Percentiles rank a stretch among this genome's conserved stretches.
Conservation (phyloP, 371 early-diverging fungal genomes). For the Ordospora pajunii region DNA sequence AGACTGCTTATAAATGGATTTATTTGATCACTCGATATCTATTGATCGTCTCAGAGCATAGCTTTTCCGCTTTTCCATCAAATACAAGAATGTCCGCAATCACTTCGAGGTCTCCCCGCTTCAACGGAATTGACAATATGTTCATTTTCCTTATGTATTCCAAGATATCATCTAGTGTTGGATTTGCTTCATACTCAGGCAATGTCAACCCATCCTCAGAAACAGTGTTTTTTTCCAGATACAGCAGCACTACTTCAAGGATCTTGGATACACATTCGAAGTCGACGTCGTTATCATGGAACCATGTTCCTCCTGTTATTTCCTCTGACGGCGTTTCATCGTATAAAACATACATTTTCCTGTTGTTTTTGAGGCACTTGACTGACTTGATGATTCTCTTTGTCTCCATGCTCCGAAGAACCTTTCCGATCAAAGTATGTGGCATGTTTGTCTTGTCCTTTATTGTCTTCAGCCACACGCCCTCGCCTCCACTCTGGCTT, state of each 20-base stretch:
- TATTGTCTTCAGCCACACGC: conserved; percentile 78
- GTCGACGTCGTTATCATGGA: conserved; percentile 85
- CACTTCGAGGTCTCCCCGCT: conserved; percentile 67
- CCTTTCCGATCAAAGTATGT: conserved; percentile 68
- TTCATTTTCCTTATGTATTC: conserved; percentile 41
- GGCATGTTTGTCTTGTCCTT: conserved; percentile 74
- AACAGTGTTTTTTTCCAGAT: conserved; percentile 66
- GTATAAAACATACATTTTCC: conserved; percentile 82
- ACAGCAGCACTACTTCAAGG: conserved; percentile 67
- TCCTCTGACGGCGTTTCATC: conserved; percentile 77
- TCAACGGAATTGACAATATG: conserved; percentile 64
- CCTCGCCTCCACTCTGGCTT: conserved; percentile 43
- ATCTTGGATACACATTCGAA: conserved; percentile 77
- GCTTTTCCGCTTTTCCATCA: conserved; percentile 72
- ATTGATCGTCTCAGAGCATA: conserved; percentile 16
- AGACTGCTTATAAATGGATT: background rate
- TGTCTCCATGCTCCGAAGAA: conserved; percentile 72
- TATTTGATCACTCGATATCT: conserved; percentile 18
- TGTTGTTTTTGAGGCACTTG: conserved; percentile 73
- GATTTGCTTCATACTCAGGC: conserved; percentile 32
- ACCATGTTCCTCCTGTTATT: conserved; percentile 91
- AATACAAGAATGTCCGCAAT: conserved; percentile 74
- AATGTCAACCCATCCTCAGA: conserved; percentile 1
- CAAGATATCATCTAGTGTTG: conserved; percentile 27
- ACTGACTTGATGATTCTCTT: conserved; percentile 74